A percentile compares a stretch with the other conserved stretches of the same genome.
Evolutionary conservation across 2,329 filamentous ascomycete genomes (phyloP).

Genomic region (Diaporthe amygdali): DNA sequence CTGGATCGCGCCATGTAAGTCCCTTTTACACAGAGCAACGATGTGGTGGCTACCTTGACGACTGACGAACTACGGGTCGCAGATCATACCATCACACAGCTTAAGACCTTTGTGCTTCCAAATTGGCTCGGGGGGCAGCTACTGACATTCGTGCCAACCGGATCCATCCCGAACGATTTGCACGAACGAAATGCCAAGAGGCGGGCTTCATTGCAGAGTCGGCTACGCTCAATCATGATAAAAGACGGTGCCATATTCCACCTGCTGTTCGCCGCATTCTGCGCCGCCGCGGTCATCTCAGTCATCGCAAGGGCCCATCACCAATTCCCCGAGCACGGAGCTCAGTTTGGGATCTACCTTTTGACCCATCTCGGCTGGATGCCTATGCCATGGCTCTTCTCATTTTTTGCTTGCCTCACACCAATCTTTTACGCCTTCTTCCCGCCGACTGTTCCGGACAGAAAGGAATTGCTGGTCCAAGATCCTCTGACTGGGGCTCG

Average conservation of each 20-base stretch:
- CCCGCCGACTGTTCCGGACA: slow-evolving; percentile 62
- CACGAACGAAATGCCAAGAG: slow-evolving; percentile 61
- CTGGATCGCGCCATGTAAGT: slow-evolving; percentile 7
- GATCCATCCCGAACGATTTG: slow-evolving; percentile 52
- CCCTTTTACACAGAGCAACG: not conserved
- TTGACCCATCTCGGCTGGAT: slow-evolving; percentile 68
- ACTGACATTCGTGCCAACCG: slow-evolving; percentile 65
- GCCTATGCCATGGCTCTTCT: slow-evolving; percentile 61
- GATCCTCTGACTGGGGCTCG: not conserved
- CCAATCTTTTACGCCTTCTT: slow-evolving; percentile 66
- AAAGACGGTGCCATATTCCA: slow-evolving; percentile 60
- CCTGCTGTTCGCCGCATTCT: slow-evolving; percentile 58
- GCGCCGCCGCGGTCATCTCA: slow-evolving; percentile 30
- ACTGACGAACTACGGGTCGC: not conserved
- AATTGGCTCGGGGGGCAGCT: slow-evolving; percentile 64
- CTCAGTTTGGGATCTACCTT: slow-evolving; percentile 53
- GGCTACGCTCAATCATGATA: slow-evolving; percentile 58
- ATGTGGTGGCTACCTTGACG: no score
- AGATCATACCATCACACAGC: not conserved
- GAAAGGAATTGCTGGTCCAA: slow-evolving; percentile 56
- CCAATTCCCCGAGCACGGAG: slow-evolving; percentile 40
- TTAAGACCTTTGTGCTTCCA: slow-evolving; percentile 57
- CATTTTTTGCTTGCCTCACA: slow-evolving; percentile 60
- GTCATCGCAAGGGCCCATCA: slow-evolving; percentile 43
- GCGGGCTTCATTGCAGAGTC: slow-evolving; percentile 57